Evolutionary conservation across 208 protist species (phyloP).

Genomic region (Acanthamoeba triangularis): DNA sequence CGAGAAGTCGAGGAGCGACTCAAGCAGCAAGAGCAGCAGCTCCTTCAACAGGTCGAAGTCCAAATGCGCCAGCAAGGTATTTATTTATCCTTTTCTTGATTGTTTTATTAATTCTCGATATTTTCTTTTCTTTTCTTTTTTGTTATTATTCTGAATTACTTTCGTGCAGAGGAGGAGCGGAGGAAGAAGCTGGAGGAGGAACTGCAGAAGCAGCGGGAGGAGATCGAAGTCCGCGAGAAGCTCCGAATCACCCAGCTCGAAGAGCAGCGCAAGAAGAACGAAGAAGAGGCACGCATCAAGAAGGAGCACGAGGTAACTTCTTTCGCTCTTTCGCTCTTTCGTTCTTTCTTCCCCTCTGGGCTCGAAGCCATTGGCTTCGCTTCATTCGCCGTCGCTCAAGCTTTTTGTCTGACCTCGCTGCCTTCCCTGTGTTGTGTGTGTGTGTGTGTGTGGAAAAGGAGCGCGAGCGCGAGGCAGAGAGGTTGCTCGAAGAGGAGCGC

Average conservation of each 20-base stretch:
- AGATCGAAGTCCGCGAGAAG: not conserved
- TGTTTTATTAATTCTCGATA: not conserved
- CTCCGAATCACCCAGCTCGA: not conserved
- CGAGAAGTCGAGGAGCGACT: slow-evolving; percentile 26
- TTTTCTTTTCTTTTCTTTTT: not conserved
- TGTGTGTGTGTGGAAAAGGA: not conserved
- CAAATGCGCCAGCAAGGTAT: slow-evolving; percentile 1
- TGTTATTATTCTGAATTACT: not conserved
- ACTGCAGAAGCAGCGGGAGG: slow-evolving; percentile 29
- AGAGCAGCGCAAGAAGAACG: slow-evolving; percentile 32
- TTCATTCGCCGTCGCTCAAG: too few species aligned
- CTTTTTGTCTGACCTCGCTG: too few species aligned
- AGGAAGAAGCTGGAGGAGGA: slow-evolving; percentile 45
- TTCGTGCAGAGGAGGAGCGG: slow-evolving; percentile 30
- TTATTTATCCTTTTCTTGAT: not conserved
- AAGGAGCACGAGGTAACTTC: not conserved
- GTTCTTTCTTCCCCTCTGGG: too few species aligned
- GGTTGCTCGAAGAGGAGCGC: slow-evolving; percentile 11
- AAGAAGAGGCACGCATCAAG: not conserved
- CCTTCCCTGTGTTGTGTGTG: too few species aligned
- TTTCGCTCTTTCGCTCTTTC: not conserved
- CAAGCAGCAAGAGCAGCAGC: slow-evolving; percentile 12
- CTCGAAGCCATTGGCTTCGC: too few species aligned
- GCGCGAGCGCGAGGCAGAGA: not conserved
- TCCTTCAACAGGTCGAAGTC: not conserved